A percentile compares a stretch with the other conserved stretches of the same genome.
These are phyloP conservation scores for Galium porrigens DNA, from an alignment of 305 asterid species.

Conservation along the genomic window DNA sequence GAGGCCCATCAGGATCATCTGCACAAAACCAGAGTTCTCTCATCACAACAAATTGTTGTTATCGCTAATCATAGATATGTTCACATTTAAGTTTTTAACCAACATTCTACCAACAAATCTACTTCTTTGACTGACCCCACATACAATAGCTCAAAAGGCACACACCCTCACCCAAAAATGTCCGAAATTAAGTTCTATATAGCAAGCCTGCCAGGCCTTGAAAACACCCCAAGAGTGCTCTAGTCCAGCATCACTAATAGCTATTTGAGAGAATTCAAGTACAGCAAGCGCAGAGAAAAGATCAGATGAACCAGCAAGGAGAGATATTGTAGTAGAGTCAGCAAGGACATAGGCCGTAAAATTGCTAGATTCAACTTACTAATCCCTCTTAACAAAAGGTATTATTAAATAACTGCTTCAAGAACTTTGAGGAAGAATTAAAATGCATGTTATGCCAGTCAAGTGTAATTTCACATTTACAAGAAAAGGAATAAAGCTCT, in stretches of 20 bases:
- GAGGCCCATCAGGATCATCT: conserved; percentile 84
- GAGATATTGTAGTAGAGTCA: background rate
- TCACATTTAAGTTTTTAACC: background rate
- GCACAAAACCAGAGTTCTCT: conserved; percentile 21
- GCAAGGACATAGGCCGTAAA: background rate
- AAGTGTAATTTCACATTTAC: background rate
- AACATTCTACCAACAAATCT: background rate
- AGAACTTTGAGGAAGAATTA: background rate
- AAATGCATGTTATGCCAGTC: background rate
- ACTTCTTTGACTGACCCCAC: background rate
- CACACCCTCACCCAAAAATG: background rate
- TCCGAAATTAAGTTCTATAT: background rate
- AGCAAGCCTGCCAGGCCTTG: background rate
- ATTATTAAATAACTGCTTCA: background rate
- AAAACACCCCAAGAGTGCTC: background rate
- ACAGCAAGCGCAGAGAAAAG: background rate
- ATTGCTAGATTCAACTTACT: background rate
- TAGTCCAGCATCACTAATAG: background rate
- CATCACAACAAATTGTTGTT: conserved; percentile 1
- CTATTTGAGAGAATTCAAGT: background rate
- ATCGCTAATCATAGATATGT: background rate
- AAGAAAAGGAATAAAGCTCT: background rate
- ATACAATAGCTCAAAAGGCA: background rate
- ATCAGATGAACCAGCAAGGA: background rate
- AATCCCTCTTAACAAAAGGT: background rate